Conservation (phyloP, 352 stramenopile species). For the Thalassiosira allenii region DNA sequence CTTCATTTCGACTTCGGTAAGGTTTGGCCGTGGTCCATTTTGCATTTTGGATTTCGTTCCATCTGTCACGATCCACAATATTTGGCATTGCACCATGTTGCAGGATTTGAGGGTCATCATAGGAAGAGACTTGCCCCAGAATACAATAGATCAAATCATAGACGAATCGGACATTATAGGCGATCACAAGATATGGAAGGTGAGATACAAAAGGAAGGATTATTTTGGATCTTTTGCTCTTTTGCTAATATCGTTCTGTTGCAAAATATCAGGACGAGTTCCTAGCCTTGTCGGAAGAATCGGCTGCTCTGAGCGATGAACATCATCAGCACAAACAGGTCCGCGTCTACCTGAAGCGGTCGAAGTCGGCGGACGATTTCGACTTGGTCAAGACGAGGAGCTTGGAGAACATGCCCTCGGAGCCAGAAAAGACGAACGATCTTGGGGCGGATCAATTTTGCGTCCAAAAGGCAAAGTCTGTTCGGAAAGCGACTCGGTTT, state of each 20-base stretch:
- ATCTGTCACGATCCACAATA: too few relatives aligned
- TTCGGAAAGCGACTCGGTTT: too few relatives aligned
- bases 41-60: too few relatives aligned
- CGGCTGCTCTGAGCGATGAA: background rate
- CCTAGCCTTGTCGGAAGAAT: constrained; percentile 34
- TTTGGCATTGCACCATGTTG: too few relatives aligned
- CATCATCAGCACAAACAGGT: constrained; percentile 5
- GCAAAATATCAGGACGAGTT: constrained; percentile 45
- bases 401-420: background rate
- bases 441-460: too few relatives aligned
- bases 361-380: constrained; percentile 27
- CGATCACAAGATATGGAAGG: constrained; percentile 51
- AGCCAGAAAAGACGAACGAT: too few relatives aligned
- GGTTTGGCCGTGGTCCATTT: background rate
- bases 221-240: too few relatives aligned
- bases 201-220: too few relatives aligned
- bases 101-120: constrained; percentile 66
- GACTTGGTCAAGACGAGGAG: constrained; percentile 7
- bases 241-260: too few relatives aligned
- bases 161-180: constrained; percentile 61
- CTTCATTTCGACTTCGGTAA: constrained; percentile 73
- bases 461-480: too few relatives aligned
- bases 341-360: constrained; percentile 14
- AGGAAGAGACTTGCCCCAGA: constrained; percentile 53
- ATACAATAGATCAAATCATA: constrained; percentile 69